Conservation (phyloP, 2,329 filamentous ascomycete species). For the Coniochaeta ligniaria region DNA sequence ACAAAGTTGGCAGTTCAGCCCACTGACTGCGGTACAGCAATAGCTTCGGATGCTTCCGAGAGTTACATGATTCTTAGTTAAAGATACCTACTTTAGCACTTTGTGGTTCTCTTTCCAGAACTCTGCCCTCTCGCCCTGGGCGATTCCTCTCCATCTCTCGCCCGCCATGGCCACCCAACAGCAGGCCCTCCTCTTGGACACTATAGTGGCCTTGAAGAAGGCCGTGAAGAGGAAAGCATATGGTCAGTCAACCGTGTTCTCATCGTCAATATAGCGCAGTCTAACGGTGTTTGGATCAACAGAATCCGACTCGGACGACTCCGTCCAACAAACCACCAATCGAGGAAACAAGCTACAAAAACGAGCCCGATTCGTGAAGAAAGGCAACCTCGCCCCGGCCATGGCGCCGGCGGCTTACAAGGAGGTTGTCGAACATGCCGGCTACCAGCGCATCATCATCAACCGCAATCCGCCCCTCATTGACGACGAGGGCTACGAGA, state of each 20-base stretch:
- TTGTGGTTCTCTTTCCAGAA: background rate
- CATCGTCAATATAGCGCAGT: constrained; percentile 8
- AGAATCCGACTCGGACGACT: constrained; percentile 75
- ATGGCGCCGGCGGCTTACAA: constrained; percentile 63
- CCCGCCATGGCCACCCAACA: constrained; percentile 42
- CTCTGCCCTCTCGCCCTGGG: background rate
- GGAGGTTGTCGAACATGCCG: constrained; percentile 67
- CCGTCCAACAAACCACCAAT: constrained; percentile 63
- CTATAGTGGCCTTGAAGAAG: constrained; percentile 61
- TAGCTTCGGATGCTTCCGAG: background rate
- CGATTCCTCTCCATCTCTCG: background rate
- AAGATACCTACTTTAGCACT: background rate
- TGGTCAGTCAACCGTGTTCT: constrained; percentile 31
- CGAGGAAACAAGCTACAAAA: constrained; percentile 75
- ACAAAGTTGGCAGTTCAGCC: background rate
- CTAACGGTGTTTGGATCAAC: constrained; percentile 28
- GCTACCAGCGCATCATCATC: constrained; percentile 66
- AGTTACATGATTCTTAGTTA: background rate
- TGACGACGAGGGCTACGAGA: constrained; percentile 72
- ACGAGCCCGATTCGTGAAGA: constrained; percentile 62
- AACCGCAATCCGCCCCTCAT: constrained; percentile 64
- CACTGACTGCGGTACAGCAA: background rate
- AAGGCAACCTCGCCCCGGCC: constrained; percentile 61
- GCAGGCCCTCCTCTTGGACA: constrained; percentile 58
- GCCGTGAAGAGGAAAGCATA: constrained; percentile 58